Percentiles rank a stretch among this genome's conserved stretches.
Conservation (phyloP, 1,139 yeast species). For the Eremothecium cymbalariae region DNA sequence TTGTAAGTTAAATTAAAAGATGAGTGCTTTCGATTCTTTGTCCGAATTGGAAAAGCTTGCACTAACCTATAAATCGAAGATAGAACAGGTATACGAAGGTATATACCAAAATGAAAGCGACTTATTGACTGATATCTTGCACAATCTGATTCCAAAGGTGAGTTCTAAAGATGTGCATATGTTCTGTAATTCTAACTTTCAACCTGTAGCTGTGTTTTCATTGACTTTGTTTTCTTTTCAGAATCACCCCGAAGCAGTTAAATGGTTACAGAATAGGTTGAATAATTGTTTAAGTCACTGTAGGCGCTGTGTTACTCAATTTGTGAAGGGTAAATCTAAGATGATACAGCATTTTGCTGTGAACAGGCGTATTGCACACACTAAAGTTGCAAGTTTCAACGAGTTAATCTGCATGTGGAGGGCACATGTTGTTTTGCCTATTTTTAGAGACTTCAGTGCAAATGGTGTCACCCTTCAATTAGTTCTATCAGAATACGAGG, state of each 20-base stretch:
- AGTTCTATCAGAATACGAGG: slow-evolving; percentile 37
- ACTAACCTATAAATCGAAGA: slow-evolving; percentile 16
- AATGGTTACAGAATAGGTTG: slow-evolving; percentile 39
- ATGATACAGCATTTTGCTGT: slow-evolving; percentile 46
- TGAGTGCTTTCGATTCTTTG: slow-evolving; percentile 2
- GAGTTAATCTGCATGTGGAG: slow-evolving; percentile 50
- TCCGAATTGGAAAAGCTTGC: slow-evolving; percentile 5
- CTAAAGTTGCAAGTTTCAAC: slow-evolving; percentile 44
- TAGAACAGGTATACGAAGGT: slow-evolving; percentile 26
- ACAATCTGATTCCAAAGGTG: slow-evolving; percentile 20
- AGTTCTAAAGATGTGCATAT: slow-evolving; percentile 36
- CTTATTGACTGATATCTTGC: slow-evolving; percentile 25
- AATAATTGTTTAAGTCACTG: slow-evolving; percentile 40
- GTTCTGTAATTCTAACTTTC: slow-evolving; percentile 47
- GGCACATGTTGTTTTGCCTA: slow-evolving; percentile 31
- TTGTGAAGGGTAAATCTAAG: slow-evolving; percentile 45
- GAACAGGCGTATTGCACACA: slow-evolving; percentile 42
- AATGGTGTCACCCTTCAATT: slow-evolving; percentile 27
- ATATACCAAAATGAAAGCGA: slow-evolving; percentile 24
- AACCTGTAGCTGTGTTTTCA: slow-evolving; percentile 44
- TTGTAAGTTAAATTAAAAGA: too few relatives aligned
- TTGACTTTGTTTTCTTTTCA: slow-evolving; percentile 55
- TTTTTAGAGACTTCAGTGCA: slow-evolving; percentile 27
- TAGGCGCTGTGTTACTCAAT: slow-evolving; percentile 43
- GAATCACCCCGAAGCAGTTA: slow-evolving; percentile 36